These are phyloP conservation scores for Lasiodiplodia sp. DNA, from an alignment of 2,329 filamentous ascomycete species.

Conservation along the genomic window DNA sequence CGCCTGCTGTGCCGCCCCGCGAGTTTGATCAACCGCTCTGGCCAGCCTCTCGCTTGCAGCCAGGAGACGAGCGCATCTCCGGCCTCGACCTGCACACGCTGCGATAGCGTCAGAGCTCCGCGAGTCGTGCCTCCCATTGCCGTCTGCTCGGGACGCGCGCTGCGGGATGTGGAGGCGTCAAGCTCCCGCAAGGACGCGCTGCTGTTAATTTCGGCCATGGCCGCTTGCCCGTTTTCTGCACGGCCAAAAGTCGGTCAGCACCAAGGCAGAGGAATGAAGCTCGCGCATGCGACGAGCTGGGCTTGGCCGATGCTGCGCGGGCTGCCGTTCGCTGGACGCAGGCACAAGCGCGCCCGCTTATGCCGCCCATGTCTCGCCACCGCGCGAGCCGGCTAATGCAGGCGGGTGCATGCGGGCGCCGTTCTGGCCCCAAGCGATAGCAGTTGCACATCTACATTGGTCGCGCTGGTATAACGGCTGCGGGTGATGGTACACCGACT, in stretches of 20 bases:
- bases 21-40: slow-evolving; percentile 18
- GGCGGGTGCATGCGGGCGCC: slow-evolving; percentile 15
- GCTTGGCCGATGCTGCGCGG: slow-evolving; percentile 2
- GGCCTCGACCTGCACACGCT: slow-evolving; percentile 12
- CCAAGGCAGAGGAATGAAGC: slow-evolving; percentile 5
- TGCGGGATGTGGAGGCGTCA: slow-evolving; percentile 22
- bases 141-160: slow-evolving; percentile 21
- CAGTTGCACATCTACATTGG: slow-evolving; percentile 7
- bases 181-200: slow-evolving; percentile 20
- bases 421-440: slow-evolving; percentile 18
- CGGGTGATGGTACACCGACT: slow-evolving; percentile 18
- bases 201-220: slow-evolving; percentile 19
- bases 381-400: slow-evolving; percentile 29
- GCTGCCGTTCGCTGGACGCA: slow-evolving; percentile 27
- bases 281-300: slow-evolving; percentile 2
- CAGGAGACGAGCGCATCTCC: slow-evolving; percentile 21
- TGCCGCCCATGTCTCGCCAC: slow-evolving; percentile 26
- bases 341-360: slow-evolving; percentile 17
- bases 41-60: slow-evolving; percentile 5
- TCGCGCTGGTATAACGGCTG: slow-evolving; percentile 9
- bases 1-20: slow-evolving; percentile 1
- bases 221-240: slow-evolving; percentile 13
- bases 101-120: slow-evolving; percentile 9
- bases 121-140: slow-evolving; percentile 20
- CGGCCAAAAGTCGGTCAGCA: slow-evolving; percentile 17